Evolutionary conservation across 2,329 filamentous ascomycete species (phyloP), one percentile per base, ranked within the genome.

Genomic region (Purpureocillium lavendulum): DNA sequence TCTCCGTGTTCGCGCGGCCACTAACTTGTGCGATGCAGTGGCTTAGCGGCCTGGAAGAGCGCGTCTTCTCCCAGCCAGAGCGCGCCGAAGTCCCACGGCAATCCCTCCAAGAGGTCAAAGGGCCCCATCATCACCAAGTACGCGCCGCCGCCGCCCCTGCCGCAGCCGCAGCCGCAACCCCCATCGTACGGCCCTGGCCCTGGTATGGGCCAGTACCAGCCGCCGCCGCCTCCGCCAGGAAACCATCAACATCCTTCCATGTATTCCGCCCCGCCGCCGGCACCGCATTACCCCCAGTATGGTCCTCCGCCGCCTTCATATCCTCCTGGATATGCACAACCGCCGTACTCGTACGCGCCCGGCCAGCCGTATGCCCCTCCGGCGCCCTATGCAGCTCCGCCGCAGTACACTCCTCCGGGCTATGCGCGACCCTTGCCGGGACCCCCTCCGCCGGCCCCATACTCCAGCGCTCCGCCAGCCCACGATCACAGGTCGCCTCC

Each of bases 111-210:
- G 48, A 60, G 55, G 38, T 49, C 47, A 26, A 63, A 54, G 39
- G 60, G 53, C 3, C 55, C 56, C 30, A 57, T 56, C 39, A 61
- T 55, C 45, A 62, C 59, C 34, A 62, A 61, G 48, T 62, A 62
- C 39, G 46, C 52, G 8, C 60, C 56, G 34, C 48, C 47, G 31
- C 45, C 46, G 3, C 45, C 51, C n/a, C n/a, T n/a, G 8, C 60
- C 56, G 34, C 48, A 46, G 31, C 45, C 46, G 3, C 45, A 50
- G 9, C 50, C 49, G 26, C 36, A 42, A 32, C 45, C 42, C 30
- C 21, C 44, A 26, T 39, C 40, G 32, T 37, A 26, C 40, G 35
- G 38, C 38, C 35, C 45, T 41, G 35, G 38, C 38, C 35, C 45
- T 41, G 36, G 24, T 10, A 40, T 47, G 33, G 36, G 33, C 31